Conservation (phyloP, 306 rosid genomes). For the Gastrolobium villosum region DNA sequence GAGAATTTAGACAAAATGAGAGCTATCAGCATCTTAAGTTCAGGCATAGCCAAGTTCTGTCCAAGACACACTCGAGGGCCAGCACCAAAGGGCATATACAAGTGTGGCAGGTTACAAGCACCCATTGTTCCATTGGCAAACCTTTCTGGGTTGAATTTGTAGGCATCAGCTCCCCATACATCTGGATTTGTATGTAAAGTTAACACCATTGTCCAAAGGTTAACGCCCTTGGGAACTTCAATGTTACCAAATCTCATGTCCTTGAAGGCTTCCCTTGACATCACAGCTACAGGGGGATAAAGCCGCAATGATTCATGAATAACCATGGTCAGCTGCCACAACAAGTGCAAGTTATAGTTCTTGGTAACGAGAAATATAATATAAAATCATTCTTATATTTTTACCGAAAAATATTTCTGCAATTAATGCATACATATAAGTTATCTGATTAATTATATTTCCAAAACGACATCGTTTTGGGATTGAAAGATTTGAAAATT, state of each 20-base stretch:
- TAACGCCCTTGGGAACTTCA: constrained; percentile 42
- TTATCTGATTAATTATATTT: too few relatives aligned
- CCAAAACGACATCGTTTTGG: too few relatives aligned
- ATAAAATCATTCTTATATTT: too few relatives aligned
- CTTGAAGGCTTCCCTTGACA: constrained; percentile 41
- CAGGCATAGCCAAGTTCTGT: constrained; percentile 50
- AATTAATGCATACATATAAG: too few relatives aligned
- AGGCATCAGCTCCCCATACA: constrained; percentile 48
- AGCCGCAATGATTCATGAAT: constrained; percentile 51
- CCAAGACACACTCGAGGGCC: constrained; percentile 58
- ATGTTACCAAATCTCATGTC: constrained; percentile 46
- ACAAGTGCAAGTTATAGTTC: neutral
- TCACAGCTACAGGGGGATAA: constrained; percentile 40
- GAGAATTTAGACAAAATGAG: constrained; percentile 58
- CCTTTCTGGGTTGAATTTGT: constrained; percentile 51
- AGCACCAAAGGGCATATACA: constrained; percentile 53
- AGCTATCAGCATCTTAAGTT: constrained; percentile 51
- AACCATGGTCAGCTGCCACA: constrained; percentile 51
- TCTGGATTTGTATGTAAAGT: constrained; percentile 45
- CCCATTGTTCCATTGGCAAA: constrained; percentile 49
- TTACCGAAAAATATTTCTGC: too few relatives aligned
- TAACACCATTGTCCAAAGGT: constrained; percentile 32
- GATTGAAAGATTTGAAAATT: too few relatives aligned
- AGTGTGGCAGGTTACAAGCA: constrained; percentile 49
- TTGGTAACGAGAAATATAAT: too few relatives aligned